Conservation (phyloP, 768 basidiomycete species). For the Lyophyllum shimeji region DNA sequence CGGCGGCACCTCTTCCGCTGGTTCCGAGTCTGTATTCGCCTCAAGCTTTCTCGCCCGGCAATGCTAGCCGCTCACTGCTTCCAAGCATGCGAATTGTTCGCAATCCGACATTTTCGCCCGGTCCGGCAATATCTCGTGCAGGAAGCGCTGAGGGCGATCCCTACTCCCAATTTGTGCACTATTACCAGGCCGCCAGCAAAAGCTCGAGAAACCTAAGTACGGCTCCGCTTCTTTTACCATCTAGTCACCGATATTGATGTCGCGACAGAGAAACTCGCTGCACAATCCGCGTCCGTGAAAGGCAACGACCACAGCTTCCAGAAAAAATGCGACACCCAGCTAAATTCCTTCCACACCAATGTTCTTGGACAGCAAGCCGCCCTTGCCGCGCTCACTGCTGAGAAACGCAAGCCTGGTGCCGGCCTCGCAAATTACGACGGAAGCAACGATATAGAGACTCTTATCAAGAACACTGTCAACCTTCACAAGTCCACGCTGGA, state of each 20-base stretch:
- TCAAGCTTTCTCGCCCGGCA: slow-evolving; percentile 19
- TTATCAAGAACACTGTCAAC: slow-evolving; percentile 51
- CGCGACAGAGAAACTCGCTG: slow-evolving; percentile 31
- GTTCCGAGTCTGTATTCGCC: slow-evolving; percentile 20
- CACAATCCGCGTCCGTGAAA: slow-evolving; percentile 26
- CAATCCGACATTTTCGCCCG: slow-evolving; percentile 1
- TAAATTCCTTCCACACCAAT: slow-evolving; percentile 34
- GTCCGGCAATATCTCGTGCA: neutral
- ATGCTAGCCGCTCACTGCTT: neutral
- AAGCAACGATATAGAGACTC: slow-evolving; percentile 40
- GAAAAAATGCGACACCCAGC: slow-evolving; percentile 32
- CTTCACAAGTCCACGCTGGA: slow-evolving; percentile 44
- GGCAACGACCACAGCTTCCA: slow-evolving; percentile 34
- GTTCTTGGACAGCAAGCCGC: slow-evolving; percentile 30
- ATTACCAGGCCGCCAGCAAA: slow-evolving; percentile 9
- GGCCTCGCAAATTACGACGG: slow-evolving; percentile 53
- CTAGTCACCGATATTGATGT: neutral
- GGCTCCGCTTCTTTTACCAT: slow-evolving; percentile 5
- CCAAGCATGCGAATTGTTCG: slow-evolving; percentile 13
- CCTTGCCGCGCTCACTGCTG: slow-evolving; percentile 22
- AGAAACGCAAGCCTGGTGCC: slow-evolving; percentile 39
- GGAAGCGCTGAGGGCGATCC: neutral
- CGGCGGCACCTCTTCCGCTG: slow-evolving; percentile 38
- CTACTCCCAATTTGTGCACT: slow-evolving; percentile 6
- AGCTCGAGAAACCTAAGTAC: slow-evolving; percentile 29